Conservation (phyloP, 2,329 filamentous ascomycete species). For the Furcasterigmium furcatum region DNA sequence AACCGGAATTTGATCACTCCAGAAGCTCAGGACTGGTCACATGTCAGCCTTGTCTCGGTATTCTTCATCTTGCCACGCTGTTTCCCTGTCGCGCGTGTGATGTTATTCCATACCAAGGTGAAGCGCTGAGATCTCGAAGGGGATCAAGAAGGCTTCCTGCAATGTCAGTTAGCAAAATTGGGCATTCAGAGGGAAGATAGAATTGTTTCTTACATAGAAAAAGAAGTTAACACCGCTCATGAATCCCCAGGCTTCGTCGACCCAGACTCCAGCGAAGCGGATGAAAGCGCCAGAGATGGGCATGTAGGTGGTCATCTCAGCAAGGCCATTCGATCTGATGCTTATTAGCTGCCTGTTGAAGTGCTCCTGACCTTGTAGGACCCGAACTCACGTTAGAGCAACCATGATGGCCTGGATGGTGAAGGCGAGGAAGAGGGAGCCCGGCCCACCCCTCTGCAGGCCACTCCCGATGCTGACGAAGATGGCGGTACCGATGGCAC, state of each 20-base stretch:
- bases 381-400: too few species aligned
- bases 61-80: too few species aligned
- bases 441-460: conserved; percentile 37
- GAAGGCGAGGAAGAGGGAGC: conserved; percentile 56
- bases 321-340: conserved; percentile 63
- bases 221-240: conserved; percentile 43
- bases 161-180: not conserved
- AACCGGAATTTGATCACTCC: conserved; percentile 9
- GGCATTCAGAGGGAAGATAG: not conserved
- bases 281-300: conserved; percentile 63
- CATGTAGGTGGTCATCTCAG: conserved; percentile 62
- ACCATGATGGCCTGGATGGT: conserved; percentile 52
- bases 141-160: conserved; percentile 34
- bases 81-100: not conserved
- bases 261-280: conserved; percentile 61
- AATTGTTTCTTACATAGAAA: conserved; percentile 26
- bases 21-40: conserved; percentile 7
- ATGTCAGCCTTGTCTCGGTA: not conserved
- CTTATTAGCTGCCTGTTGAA: too few species aligned
- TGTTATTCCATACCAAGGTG: conserved; percentile 18
- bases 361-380: too few species aligned
- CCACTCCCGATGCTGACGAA: conserved; percentile 62
- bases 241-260: conserved; percentile 63
- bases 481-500: conserved; percentile 54
- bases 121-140: conserved; percentile 39